Conservation (phyloP, 1,284 basidiomycete species). For the Gyrodon tennesseensis region DNA sequence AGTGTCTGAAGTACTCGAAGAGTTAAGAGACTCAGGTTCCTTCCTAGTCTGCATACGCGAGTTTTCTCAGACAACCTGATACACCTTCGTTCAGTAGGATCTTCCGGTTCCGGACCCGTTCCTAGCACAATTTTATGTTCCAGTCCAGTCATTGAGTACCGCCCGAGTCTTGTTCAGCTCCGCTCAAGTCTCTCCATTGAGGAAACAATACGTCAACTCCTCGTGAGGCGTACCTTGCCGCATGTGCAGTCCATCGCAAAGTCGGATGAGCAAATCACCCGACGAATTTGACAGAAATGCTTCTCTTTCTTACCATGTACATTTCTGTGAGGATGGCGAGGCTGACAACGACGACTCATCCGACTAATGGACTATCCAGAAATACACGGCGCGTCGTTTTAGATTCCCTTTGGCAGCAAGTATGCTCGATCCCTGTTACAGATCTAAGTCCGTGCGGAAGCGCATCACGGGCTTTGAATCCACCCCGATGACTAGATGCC, state of each 20-base stretch:
- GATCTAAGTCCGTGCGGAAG: background rate
- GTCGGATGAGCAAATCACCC: background rate
- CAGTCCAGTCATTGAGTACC: background rate
- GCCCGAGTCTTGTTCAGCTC: background rate
- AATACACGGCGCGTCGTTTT: background rate
- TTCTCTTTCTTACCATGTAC: background rate
- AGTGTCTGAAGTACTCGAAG: background rate
- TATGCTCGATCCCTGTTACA: background rate
- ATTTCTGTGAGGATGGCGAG: background rate
- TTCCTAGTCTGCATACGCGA: background rate
- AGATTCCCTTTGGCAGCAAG: background rate
- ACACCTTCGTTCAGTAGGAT: background rate
- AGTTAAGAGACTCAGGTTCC: background rate
- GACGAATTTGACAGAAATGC: background rate
- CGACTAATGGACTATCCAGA: background rate
- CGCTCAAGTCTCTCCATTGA: background rate
- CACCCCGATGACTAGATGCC: background rate
- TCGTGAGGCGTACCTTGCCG: constrained; percentile 1
- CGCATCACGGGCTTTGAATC: background rate
- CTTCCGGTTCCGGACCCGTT: background rate
- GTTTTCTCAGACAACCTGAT: background rate
- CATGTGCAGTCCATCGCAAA: background rate
- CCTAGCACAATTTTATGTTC: background rate
- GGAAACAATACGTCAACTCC: background rate
- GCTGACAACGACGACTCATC: background rate